These are phyloP conservation scores for Fusarium coffeatum DNA, from an alignment of 2,329 filamentous ascomycete species.

Conservation along the genomic window DNA sequence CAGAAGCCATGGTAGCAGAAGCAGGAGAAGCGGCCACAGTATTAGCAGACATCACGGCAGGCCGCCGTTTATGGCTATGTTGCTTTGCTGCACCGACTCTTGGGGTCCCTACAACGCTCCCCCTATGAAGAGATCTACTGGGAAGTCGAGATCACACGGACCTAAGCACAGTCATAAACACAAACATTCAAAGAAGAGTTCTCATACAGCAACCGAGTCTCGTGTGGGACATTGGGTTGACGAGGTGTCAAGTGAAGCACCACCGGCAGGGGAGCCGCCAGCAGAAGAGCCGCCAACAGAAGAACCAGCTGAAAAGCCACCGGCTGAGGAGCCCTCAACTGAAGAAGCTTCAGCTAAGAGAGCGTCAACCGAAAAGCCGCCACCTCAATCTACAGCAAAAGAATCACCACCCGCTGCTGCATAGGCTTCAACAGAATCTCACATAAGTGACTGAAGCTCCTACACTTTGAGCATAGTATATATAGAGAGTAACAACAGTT, in stretches of 20 bases:
- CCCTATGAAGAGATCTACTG: background rate
- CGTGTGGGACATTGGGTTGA: background rate
- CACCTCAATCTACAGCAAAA: background rate
- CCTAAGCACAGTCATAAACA: slow-evolving; percentile 3
- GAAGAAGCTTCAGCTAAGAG: background rate
- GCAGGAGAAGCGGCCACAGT: background rate
- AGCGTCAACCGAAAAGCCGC: background rate
- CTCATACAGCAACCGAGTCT: background rate
- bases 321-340: background rate
- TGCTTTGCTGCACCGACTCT: slow-evolving; percentile 5
- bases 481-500: background rate
- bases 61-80: background rate
- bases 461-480: background rate
- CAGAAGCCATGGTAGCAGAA: slow-evolving; percentile 1
- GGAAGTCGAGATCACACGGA: background rate
- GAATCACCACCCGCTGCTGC: background rate
- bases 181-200: slow-evolving; percentile 4
- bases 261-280: background rate
- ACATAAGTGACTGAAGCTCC: background rate
- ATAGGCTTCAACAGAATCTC: background rate
- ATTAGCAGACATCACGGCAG: background rate
- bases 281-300: background rate
- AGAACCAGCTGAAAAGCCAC: background rate
- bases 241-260: background rate
- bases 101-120: background rate